A percentile compares a stretch with the other conserved stretches of the same genome.
Conservation (phyloP, 2,329 filamentous ascomycete species). For the Gnomoniopsis sp. region DNA sequence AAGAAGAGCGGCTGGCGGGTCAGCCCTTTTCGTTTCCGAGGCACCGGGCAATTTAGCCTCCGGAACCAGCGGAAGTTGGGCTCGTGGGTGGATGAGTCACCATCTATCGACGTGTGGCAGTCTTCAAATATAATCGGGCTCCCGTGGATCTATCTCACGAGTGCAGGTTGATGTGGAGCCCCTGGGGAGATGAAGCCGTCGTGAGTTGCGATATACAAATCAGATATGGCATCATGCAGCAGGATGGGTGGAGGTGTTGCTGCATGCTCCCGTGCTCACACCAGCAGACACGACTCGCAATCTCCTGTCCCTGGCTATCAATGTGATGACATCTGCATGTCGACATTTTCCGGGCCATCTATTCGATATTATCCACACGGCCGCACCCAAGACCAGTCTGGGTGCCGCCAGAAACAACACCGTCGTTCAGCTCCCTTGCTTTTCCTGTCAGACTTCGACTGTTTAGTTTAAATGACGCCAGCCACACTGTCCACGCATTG, state of each 20-base stretch:
- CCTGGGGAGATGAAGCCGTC: not conserved
- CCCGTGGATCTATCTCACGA: not conserved
- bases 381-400: not conserved
- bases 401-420: not conserved
- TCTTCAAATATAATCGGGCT: not conserved
- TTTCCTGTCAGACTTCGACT: not conserved
- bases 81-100: not conserved
- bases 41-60: not conserved
- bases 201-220: constrained; percentile 4
- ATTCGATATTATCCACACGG: not conserved
- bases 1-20: not conserved
- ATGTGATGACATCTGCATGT: constrained; percentile 5
- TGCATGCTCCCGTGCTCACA: not conserved
- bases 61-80: not conserved
- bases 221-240: constrained; percentile 10
- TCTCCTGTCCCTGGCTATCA: not conserved
- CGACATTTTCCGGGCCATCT: constrained; percentile 3
- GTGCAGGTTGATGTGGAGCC: not conserved
- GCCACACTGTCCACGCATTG: constrained; percentile 3
- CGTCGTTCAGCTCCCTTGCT: not conserved
- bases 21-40: not conserved
- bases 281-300: not conserved
- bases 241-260: not conserved
- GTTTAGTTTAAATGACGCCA: constrained; percentile 11
- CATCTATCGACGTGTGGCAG: not conserved